These are phyloP conservation scores for Macrolepiota dolichaula DNA, from an alignment of 768 basidiomycete species.

Conservation along the genomic window DNA sequence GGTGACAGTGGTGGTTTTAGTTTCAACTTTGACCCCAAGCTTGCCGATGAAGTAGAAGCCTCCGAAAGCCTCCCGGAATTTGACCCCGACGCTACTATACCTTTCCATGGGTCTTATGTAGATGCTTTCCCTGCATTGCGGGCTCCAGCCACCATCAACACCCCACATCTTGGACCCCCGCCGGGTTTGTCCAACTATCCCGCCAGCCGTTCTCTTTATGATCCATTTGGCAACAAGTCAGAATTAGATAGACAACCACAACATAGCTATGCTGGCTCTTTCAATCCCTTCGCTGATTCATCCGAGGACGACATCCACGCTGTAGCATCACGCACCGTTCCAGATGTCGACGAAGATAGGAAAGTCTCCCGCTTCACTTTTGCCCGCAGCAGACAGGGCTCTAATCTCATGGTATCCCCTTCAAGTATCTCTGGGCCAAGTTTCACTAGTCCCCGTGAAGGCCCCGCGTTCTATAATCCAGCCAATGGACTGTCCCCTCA, in stretches of 20 bases:
- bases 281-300: constrained; percentile 75
- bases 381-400: constrained; percentile 65
- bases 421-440: constrained; percentile 45
- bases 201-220: constrained; percentile 51
- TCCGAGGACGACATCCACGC: constrained; percentile 39
- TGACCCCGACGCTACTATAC: constrained; percentile 47
- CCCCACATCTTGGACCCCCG: constrained; percentile 37
- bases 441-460: constrained; percentile 41
- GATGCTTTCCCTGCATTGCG: constrained; percentile 70
- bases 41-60: constrained; percentile 48
- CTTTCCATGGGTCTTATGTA: constrained; percentile 63
- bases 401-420: constrained; percentile 62
- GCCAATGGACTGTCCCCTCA: background rate
- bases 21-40: constrained; percentile 81
- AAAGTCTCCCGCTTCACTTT: constrained; percentile 82
- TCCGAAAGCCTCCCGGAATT: constrained; percentile 45
- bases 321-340: constrained; percentile 27
- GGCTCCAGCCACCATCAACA: constrained; percentile 18
- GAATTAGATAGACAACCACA: constrained; percentile 27
- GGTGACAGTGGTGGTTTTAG: constrained; percentile 74
- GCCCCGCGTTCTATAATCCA: constrained; percentile 34
- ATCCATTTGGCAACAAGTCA: constrained; percentile 27
- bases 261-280: constrained; percentile 66
- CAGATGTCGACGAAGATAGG: constrained; percentile 55
- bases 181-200: constrained; percentile 55